Base-by-base conservation (phyloP, 768 basidiomycete species). In the Amanita rubescens region DNA sequence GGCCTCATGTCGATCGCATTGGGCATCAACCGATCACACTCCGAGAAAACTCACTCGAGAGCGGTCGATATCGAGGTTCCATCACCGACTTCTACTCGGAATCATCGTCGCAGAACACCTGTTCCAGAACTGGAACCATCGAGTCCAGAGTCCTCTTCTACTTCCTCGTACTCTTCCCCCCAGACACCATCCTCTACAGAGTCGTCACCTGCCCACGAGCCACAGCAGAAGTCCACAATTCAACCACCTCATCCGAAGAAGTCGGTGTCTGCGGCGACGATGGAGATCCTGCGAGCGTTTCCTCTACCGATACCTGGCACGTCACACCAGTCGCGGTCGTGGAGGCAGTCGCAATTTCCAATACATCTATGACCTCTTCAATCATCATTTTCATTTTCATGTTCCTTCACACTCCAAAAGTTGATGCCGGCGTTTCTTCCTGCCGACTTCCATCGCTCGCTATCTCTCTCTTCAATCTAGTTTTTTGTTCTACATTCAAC, bases 261-360 rank as follows among this genome's bases (percentile, higher is more conserved):
- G 14, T 61, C 67, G 30, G 64, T 73, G 17, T 69, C 71, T 6
- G 64, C 71, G 41, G 62, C 69, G 32, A 71, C 71, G 12, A 59
- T 73, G 59, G 78, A 80, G 1, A 57, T 79, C 3, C 68, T 79
- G 24, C 68, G 71, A 46, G 66, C 76, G 14, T 80, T 80, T 47
- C 78, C 78, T 24, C 60, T 80, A 56, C 76, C 78, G 11, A 52
- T 70, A 34, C 62, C 70, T n/a, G 27, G 22, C 10, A 37, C 53
- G 25, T 44, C 59, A 63, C 61, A 48, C 55, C 60, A 62, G 63
- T 35, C 62, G 49, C 59, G 49, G 17, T 57, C 56, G 45, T 53
- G 57, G 39, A 49, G 53, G 17, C 59, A 55, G 17, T 42, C 60
- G 17, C 60, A 63, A 27, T 59, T 53, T 10, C 60, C 62, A 3